Conservation (phyloP, 2,329 filamentous ascomycete genomes). For the Cordyceps pruinosa region DNA sequence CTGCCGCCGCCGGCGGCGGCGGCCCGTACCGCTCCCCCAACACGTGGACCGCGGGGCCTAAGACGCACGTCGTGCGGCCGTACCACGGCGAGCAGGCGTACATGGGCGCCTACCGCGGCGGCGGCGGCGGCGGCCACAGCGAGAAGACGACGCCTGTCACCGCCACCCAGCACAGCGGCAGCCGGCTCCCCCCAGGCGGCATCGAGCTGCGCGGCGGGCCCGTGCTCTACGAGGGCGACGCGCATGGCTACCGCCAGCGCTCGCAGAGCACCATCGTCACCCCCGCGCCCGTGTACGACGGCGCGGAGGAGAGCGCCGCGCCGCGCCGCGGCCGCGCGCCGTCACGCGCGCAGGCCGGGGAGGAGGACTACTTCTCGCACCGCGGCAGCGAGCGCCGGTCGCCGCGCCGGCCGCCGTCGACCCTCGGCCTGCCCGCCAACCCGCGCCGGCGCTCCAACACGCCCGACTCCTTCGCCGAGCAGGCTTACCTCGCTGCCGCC, state of each 20-base stretch:
- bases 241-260: neutral
- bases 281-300: neutral
- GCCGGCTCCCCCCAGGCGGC: neutral
- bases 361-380: neutral
- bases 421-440: neutral
- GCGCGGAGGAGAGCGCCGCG: neutral
- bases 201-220: neutral
- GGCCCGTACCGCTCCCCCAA: neutral
- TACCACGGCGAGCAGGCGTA: neutral
- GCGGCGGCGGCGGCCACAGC: neutral
- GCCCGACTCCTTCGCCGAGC: conserved; percentile 28
- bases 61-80: neutral
- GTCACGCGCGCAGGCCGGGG: neutral
- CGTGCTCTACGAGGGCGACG: neutral
- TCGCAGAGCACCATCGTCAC: neutral
- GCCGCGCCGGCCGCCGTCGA: conserved; percentile 14
- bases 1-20: too few species aligned
- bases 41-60: neutral
- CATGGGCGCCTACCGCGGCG: neutral
- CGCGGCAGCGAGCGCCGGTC: neutral
- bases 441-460: conserved; percentile 17
- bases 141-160: neutral
- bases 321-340: neutral
- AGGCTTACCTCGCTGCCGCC: conserved; percentile 29
- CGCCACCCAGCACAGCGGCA: neutral